These are phyloP conservation scores for Colletotrichum noveboracense DNA, from an alignment of 2,329 filamentous ascomycete genomes.

Conservation along the genomic window DNA sequence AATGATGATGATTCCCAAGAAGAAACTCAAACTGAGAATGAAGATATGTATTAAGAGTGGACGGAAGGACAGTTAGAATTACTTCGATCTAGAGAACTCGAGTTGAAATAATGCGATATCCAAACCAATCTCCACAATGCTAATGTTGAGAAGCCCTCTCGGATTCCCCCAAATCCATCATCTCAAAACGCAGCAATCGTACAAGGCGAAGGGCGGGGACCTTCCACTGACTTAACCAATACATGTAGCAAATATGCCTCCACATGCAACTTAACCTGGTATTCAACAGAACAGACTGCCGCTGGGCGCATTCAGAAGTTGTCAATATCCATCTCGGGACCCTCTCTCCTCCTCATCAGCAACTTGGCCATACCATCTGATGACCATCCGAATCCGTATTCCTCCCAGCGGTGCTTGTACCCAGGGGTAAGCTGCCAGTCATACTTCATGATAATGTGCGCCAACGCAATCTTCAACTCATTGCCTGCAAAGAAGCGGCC, in stretches of 20 bases:
- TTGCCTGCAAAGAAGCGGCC: conserved; percentile 51
- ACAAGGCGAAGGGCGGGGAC: neutral
- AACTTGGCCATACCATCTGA: conserved; percentile 1
- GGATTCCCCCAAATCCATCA: too few species aligned
- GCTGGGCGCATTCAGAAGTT: neutral
- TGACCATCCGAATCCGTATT: neutral
- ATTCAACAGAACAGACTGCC: neutral
- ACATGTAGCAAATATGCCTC: neutral
- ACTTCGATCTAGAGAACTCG: fast-evolving
- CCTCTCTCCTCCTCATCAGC: conserved; percentile 1
- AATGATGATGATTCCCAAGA: neutral
- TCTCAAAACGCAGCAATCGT: neutral
- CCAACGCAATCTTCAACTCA: conserved; percentile 41
- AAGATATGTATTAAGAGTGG: neutral
- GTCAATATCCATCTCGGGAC: conserved; percentile 15
- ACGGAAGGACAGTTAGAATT: neutral
- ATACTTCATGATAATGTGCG: conserved; percentile 15
- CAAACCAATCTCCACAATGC: neutral
- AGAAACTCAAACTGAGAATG: neutral
- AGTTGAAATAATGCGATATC: neutral
- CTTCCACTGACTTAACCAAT: neutral
- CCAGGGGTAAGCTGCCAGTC: conserved; percentile 4
- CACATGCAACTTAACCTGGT: neutral
- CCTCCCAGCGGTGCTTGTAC: neutral
- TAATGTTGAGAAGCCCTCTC: neutral